These are phyloP conservation scores for Collybia nuda DNA, from an alignment of 768 basidiomycete species.

Conservation along the genomic window DNA sequence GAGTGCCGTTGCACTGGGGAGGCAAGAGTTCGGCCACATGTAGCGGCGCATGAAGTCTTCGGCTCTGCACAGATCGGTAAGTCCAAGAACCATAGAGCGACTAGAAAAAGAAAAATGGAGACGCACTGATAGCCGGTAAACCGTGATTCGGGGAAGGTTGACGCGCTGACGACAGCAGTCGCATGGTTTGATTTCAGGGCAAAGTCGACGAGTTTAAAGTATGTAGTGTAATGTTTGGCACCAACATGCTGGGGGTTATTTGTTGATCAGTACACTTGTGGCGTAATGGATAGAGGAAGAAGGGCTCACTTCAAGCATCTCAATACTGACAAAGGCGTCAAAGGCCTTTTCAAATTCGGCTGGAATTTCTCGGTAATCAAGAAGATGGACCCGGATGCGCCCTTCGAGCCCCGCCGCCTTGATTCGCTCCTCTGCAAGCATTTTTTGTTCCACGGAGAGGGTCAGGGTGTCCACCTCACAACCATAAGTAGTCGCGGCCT, in stretches of 20 bases:
- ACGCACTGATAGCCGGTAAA: slow-evolving; percentile 71
- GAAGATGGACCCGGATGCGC: slow-evolving; percentile 79
- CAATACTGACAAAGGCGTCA: slow-evolving; percentile 75
- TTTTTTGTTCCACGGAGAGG: slow-evolving; percentile 84
- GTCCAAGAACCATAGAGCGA: slow-evolving; percentile 1
- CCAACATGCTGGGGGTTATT: slow-evolving; percentile 45
- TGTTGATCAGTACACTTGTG: slow-evolving; percentile 33
- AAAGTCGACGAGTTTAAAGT: slow-evolving; percentile 77
- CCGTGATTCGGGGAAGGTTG: slow-evolving; percentile 69
- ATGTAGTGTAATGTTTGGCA: slow-evolving; percentile 59
- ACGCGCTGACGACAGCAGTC: slow-evolving; percentile 66
- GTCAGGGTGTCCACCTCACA: slow-evolving; percentile 92
- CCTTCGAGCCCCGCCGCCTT: slow-evolving; percentile 65
- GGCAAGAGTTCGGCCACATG: slow-evolving; percentile 88
- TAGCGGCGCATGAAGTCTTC: slow-evolving; percentile 87
- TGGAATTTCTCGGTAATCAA: slow-evolving; percentile 89
- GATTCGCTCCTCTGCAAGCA: slow-evolving; percentile 83
- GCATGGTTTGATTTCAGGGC: slow-evolving; percentile 71
- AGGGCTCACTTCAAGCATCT: slow-evolving; percentile 71
- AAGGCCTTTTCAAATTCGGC: slow-evolving; percentile 80
- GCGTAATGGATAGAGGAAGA: slow-evolving; percentile 31
- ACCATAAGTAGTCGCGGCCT: slow-evolving; percentile 70
- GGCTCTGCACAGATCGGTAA: slow-evolving; percentile 37
- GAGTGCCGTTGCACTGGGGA: slow-evolving; percentile 84
- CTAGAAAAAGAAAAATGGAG: slow-evolving; percentile 10